Base-by-base conservation (phyloP, 257 asterid species). In the Solanum infundibuliforme region DNA sequence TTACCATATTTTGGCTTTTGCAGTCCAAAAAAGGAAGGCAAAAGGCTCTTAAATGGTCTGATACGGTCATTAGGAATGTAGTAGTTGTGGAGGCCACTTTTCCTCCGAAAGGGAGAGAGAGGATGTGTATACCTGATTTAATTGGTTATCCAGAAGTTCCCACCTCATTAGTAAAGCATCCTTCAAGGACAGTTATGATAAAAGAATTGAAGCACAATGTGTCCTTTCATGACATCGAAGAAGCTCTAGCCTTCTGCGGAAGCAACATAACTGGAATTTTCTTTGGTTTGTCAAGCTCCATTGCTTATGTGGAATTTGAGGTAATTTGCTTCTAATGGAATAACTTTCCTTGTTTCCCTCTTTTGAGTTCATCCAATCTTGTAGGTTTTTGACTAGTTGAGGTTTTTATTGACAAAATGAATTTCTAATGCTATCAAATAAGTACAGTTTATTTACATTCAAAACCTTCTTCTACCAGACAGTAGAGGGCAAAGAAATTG, bases 251-350 rank as follows among this genome's bases (percentile, higher is more conserved):
- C 81, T 92, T 92, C 90, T 90, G 94, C 87, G 87, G 85, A 83
- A 87, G 90, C 92, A 89, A 87, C 16, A 84, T 94, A 38, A 90
- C 96, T 25, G 93, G 93, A 83, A 89, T 92, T 87, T 89, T 87
- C 89, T 85, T 93, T 71, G 98, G 96, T 36, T 62, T 90, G 20
- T 86, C 90, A 7, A 72, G 71, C 79, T 91, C 92, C 85, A 90
- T 91, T 75, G 96, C 94, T 85, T 94, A 88, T 87, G 94, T 94
- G 91, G 98, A 94, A 87, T 92, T 94, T 82, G 94, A 92, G 93
- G 97, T 93, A 82, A 82, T 82, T 82, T 82, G 39, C 66, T 81
- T 81, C 25, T 81, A 43, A 27, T 46, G 85, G n/a, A 81, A 46
- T 46, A 16, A 43, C 35, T 79, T 81, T 16, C 39, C 39, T 82